Evolutionary conservation across 148 eudicot species (phyloP), one percentile per base, ranked within the genome.

Genomic region (Chenopodium album): DNA sequence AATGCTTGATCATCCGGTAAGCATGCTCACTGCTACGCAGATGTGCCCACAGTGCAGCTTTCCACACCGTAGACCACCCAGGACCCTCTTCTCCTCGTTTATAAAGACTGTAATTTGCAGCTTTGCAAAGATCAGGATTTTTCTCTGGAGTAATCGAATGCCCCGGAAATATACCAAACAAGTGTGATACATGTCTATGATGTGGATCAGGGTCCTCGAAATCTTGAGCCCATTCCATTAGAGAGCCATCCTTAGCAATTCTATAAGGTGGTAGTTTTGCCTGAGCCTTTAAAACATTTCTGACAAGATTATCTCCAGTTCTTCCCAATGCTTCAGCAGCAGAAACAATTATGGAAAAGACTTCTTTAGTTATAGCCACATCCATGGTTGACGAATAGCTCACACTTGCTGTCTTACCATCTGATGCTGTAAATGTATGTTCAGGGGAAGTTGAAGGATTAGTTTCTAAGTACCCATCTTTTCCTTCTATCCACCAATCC

Each of bases 371-470:
- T 71, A 94, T 91, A 56, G 92, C 85, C 74, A 94, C 85, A 82
- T 94, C 98, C 98, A 92, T 94, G 76, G 98, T 91, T 34, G 98
- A 78, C 26, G 98, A 94, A 85, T 92, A 90, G 86, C 97, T 94
- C 75, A 94, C 94, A 80, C 94, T 90, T 7, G 98, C 95, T 47
- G 87, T 88, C 87, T 94, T 85, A 48, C 98, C 93, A 88, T 89
- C 90, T 28, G 92, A 92, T 74, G 97, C 87, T 66, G 76, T 86
- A 84, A 92, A 94, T 56, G 73, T 82, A 83, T 94, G 98, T 78
- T 94, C 97, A 0, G 97, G 98, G 16, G 98, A 95, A 9, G 98
- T 94, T 79, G 98, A 92, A 44, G 98, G 97, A 84, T 94, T 92
- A 7, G 98, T 94, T 82, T 92, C 94, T 31, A 92, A 89, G 84